Conservation (phyloP, 805 yeast genomes). For the Metschnikowia borealis region DNA sequence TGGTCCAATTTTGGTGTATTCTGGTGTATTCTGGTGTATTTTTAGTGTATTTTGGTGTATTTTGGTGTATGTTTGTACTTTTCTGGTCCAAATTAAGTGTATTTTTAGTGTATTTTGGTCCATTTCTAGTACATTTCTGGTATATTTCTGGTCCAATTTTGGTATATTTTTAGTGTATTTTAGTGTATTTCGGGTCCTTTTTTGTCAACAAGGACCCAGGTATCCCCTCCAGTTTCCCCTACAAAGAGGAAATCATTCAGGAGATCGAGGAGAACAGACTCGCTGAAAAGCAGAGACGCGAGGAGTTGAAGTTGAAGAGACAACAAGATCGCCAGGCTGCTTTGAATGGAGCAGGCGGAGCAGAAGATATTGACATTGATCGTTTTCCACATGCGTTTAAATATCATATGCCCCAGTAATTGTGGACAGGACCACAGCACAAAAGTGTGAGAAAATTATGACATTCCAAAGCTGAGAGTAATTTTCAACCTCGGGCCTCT, state of each 20-base stretch:
- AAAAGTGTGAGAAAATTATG: background rate
- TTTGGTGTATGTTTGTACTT: no score
- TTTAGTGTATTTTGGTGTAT: no score
- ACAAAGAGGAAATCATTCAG: slow-evolving; percentile 74
- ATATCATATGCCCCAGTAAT: background rate
- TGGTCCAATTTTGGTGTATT: no score
- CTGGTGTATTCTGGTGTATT: no score
- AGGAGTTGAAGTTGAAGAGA: slow-evolving; percentile 45
- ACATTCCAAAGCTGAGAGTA: background rate
- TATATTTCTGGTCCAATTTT: no score
- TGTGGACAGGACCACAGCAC: background rate
- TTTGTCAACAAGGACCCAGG: slow-evolving; percentile 87
- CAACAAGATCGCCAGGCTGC: slow-evolving; percentile 45
- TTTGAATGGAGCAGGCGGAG: slow-evolving; percentile 34
- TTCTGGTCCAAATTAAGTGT: no score
- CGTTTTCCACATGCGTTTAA: slow-evolving; percentile 2
- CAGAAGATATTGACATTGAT: slow-evolving; percentile 37
- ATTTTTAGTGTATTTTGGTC: no score
- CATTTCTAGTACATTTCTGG: no score
- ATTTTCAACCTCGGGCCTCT: background rate
- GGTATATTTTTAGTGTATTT: no score
- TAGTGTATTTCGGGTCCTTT: no score
- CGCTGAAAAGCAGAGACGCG: slow-evolving; percentile 52
- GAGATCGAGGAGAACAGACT: slow-evolving; percentile 66
- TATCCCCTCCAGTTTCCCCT: slow-evolving; percentile 92